phyloP scores from a whole-genome alignment of 2,329 filamentous ascomycete species.

The Paradendryphiella salina region DNA sequence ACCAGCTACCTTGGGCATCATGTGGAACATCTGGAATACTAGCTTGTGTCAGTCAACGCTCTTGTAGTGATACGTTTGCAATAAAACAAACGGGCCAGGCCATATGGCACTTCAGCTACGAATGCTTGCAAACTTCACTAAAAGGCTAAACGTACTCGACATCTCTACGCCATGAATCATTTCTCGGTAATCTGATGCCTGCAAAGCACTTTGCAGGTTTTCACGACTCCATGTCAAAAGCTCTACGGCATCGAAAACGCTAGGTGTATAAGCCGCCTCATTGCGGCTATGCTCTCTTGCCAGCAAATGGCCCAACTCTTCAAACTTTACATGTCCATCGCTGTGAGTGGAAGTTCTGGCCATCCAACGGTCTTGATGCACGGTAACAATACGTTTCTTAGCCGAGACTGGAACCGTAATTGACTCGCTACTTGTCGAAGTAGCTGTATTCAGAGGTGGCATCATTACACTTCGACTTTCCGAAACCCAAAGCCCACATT shows the following conservation, averaged over 20 bases:
- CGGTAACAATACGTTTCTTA: constrained; percentile 22
- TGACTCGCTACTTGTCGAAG: background rate
- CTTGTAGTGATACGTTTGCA: background rate
- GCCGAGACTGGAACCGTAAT: constrained; percentile 17
- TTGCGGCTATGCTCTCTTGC: constrained; percentile 61
- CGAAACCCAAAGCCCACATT: constrained; percentile 21
- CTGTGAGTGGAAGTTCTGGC: constrained; percentile 60
- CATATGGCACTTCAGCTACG: too few relatives aligned
- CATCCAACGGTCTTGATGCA: constrained; percentile 62
- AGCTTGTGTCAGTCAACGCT: constrained; percentile 16
- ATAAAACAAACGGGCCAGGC: too few relatives aligned
- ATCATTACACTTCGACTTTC: constrained; percentile 16
- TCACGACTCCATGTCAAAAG: constrained; percentile 51
- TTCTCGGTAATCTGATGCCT: constrained; percentile 20
- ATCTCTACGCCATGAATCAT: constrained; percentile 43
- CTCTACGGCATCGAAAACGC: constrained; percentile 55
- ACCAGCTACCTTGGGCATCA: constrained; percentile 49
- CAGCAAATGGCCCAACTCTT: constrained; percentile 64
- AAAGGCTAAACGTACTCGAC: constrained; percentile 36
- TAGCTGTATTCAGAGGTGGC: constrained; percentile 6
- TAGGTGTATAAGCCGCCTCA: constrained; percentile 63
- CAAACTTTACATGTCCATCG: constrained; percentile 56
- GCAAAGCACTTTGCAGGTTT: constrained; percentile 30
- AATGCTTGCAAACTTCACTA: background rate
- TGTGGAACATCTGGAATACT: constrained; percentile 68